Base-by-base conservation (phyloP, 2,329 filamentous ascomycete species). In the Fusarium nurragi region DNA sequence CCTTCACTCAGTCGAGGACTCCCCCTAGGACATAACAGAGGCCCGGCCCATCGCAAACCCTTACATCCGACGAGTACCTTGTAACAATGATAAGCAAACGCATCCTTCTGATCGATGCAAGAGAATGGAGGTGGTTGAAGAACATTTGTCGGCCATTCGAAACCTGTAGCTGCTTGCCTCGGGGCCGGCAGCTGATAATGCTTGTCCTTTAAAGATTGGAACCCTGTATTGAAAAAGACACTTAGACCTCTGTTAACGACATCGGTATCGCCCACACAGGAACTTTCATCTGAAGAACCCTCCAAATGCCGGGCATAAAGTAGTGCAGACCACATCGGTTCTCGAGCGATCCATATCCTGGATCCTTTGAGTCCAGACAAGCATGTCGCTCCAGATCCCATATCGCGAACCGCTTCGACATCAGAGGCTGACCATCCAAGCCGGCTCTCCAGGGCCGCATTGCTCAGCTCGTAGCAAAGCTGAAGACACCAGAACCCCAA, bases 391-490 rank as follows among this genome's bases (percentile, higher is more conserved):
- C 57, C 37, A 12, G 44, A 48, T 16, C 58, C 48, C 62, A 66
- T 66, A 11, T 43, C 39, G 7, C 52, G 57, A 16, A 65, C 12
- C 5, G 19, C 26, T 14, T 54, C 36, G 3, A 63, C 13, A 18
- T 65, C 57, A 0, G 40, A 21, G 1, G 22, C 6, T 6, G 62
- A 19, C 63, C 63, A 65, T n/a, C 12, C 21, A 6, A 65, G 39
- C 2, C 63, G 63, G 2, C 49, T 19, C 18, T 66, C 63, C 0
- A 30, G 40, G 22, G 46, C 37, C 5, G 63, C 63, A 38, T 63
- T 66, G 10, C 63, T 66, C 5, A 65, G 34, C 18, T 65, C 62
- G 18, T 65, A 65, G 26, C 44, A 52, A 5, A 66, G 25, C 10
- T 65, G 52, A 7, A 65, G 48, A 26, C 44, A 44, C 41, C 57